Evolutionary conservation across 164 flowering plant species (phyloP), one percentile per base, ranked within the genome.

Genomic region (Magnolia changhungtana): DNA sequence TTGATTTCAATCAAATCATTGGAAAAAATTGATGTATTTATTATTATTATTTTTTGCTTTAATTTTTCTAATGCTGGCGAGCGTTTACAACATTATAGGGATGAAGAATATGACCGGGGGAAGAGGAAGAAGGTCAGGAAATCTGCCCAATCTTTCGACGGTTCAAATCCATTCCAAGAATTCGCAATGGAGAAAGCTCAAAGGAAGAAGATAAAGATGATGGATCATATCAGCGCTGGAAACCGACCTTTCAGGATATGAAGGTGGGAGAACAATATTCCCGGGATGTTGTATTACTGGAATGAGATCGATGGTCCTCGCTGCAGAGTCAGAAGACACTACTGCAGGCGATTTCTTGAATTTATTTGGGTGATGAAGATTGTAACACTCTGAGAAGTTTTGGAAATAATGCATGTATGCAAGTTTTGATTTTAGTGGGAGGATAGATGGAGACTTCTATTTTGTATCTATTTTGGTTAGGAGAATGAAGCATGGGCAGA

Each of bases 31-130:
- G 19, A 23, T 8, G 9, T 29, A 24, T 16, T 2, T 16, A 4
- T 1, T n/a, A 21, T 16, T 50, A 0, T 55, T 55, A 0, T 55
- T 55, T 55, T 3, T 55, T 55, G 0, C 18, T 13, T 55, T 2
- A 55, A 55, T 3, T 55, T 9, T 55, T 50, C 23, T 24, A 24
- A 68, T 68, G n/a, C 50, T 23, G 45, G n/a, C n/a, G 27, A 23
- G 64, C 63, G 1, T 71, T 74, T 18, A 23, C 19, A 51, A 58
- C 24, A 70, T 37, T 75, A 51, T 84, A 96, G 99, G 99, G 98
- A 93, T 79, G 92, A 90, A 72, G 97, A 90, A 76, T 91, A 91
- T 72, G 98, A 96, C 83, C 76, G 79, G 29, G 99, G 98, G 0
- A 96, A 91, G 87, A 89, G 90, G 67, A 96, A 90, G 85, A 96